Evolutionary conservation across 768 basidiomycete genomes (phyloP), one percentile per base, ranked within the genome.

Genomic region (Trametes sanguinea): DNA sequence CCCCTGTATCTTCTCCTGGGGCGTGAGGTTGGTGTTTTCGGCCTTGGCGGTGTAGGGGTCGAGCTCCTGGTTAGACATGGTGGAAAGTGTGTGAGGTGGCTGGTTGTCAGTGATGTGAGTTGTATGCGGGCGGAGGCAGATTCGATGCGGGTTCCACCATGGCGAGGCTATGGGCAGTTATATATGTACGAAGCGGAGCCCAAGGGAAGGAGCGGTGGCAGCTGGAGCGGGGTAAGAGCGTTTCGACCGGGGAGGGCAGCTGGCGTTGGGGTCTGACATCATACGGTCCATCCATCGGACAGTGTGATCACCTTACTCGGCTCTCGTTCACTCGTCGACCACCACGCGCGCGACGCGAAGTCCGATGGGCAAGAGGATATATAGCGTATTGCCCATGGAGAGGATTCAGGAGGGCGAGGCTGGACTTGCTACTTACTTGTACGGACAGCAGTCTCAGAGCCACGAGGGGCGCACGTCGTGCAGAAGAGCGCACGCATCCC

Each of bases 21-120:
- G 79, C 4, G 83, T 78, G 50, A 83, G 75, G 62, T 80, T 72
- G 55, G 80, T 78, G 69, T 84, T 86, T 67, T 89, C 83, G 14
- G 88, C 85, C 54, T 84, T 77, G 57, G 81, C 76, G 67, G 86
- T 84, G 77, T 89, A 93, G 6, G 92, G 88, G 75, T 94, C 92
- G 66, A 92, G 85, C n/a, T 72, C 57, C 53, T 71, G 65, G 57
- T 69, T 65, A n/a, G 69, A 64, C 71, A 72, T 72, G 63, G 44
- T 57, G 61, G 47, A 10, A 11, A 14, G 14, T 32, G 11, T 35
- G 4, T 9, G 39, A 39, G 7, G 9, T 27, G 10, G 29, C 17
- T 40, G 29, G 17, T 47, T 17, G 44, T 2, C 30, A 22, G 22
- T n/a, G 29, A 8, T 17, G 40, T 44, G 48, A 6, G 35, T 17